Conservation (phyloP, 2,329 filamentous ascomycete species). For the Arachnomyces sp. region DNA sequence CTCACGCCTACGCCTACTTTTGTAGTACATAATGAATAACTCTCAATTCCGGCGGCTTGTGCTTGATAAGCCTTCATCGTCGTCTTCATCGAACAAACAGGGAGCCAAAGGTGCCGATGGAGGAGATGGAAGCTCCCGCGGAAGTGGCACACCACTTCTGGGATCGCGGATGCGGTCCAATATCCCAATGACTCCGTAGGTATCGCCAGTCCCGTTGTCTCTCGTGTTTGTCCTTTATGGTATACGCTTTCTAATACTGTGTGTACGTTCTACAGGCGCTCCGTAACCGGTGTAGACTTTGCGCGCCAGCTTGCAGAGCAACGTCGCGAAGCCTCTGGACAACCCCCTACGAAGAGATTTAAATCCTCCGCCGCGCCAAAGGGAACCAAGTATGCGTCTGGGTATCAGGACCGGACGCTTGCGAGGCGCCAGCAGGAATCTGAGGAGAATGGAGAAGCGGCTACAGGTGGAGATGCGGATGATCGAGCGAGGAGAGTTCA, state of each 20-base stretch:
- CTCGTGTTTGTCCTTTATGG: slow-evolving; percentile 1
- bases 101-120: slow-evolving; percentile 10
- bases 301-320: slow-evolving; percentile 76
- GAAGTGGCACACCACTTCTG: slow-evolving; percentile 49
- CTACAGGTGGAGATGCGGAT: slow-evolving; percentile 4
- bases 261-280: slow-evolving; percentile 46
- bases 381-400: slow-evolving; percentile 68
- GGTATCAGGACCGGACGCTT: slow-evolving; percentile 77
- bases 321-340: slow-evolving; percentile 44
- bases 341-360: slow-evolving; percentile 63
- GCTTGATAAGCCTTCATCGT: slow-evolving; percentile 43
- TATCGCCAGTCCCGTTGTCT: slow-evolving; percentile 11
- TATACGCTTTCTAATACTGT: slow-evolving; percentile 9
- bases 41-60: slow-evolving; percentile 83
- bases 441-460: slow-evolving; percentile 46
- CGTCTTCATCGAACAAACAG: slow-evolving; percentile 27
- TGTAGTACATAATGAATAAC: slow-evolving; percentile 70
- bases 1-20: too few relatives aligned
- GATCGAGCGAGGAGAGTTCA: slow-evolving; percentile 55
- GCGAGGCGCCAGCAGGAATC: slow-evolving; percentile 50
- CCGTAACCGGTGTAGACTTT: slow-evolving; percentile 63
- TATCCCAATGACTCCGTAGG: slow-evolving; percentile 91
- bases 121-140: slow-evolving; percentile 24
- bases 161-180: slow-evolving; percentile 72
- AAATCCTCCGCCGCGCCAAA: slow-evolving; percentile 69